Evolutionary conservation across 805 yeast genomes (phyloP).

Genomic region (Henningerozyma blattae): DNA sequence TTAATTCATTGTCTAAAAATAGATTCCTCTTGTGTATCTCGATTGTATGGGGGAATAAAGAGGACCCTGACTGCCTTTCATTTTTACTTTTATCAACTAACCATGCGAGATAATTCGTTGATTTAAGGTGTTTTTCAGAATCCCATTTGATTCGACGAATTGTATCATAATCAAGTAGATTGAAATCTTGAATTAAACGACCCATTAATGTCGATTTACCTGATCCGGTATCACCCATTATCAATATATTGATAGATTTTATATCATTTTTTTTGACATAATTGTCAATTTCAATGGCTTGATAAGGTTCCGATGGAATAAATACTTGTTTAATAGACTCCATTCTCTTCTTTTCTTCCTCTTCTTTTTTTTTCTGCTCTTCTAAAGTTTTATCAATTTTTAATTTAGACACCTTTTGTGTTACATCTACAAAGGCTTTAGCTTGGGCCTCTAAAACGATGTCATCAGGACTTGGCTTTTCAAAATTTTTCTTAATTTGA

Average conservation of each 20-base stretch:
- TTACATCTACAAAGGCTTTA: constrained; percentile 26
- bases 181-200: constrained; percentile 5
- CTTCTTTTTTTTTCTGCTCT: background rate
- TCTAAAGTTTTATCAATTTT: too few relatives aligned
- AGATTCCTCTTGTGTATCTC: background rate
- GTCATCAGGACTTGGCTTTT: constrained; percentile 78
- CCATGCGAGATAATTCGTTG: constrained; percentile 3
- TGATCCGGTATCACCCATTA: constrained; percentile 5
- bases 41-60: background rate
- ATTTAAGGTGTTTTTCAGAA: background rate
- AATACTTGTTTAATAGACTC: too few relatives aligned
- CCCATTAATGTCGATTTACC: constrained; percentile 11
- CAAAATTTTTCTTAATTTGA: constrained; percentile 38
- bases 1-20: background rate
- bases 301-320: constrained; percentile 1
- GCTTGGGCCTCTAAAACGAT: constrained; percentile 47
- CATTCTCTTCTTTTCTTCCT: background rate
- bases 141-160: constrained; percentile 3
- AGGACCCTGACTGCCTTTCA: constrained; percentile 1
- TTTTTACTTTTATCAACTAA: constrained; percentile 3
- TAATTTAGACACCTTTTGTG: constrained; percentile 3
- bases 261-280: constrained; percentile 1
- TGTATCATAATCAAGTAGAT: constrained; percentile 2
- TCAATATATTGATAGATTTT: constrained; percentile 1
- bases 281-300: constrained; percentile 1